A percentile compares a stretch with the other conserved stretches of the same genome.
Conservation (phyloP, 1,284 basidiomycete species). For the Cryptococcus sp. region DNA sequence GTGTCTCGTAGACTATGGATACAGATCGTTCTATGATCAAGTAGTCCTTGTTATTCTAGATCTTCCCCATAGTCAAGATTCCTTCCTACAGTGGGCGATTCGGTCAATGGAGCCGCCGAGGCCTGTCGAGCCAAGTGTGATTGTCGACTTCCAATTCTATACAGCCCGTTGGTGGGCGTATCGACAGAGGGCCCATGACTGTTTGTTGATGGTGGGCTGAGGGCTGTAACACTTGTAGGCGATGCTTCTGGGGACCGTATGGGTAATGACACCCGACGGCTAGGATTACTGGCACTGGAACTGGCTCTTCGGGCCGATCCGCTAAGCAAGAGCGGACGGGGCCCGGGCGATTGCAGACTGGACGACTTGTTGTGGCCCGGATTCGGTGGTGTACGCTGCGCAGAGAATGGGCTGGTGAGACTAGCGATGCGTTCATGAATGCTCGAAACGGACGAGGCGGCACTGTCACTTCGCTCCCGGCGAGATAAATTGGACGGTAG, state of each 20-base stretch:
- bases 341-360: slow-evolving; percentile 11
- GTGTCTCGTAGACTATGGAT: too few relatives aligned
- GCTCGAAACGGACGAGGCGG: slow-evolving; percentile 19
- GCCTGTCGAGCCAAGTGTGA: neutral
- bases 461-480: slow-evolving; percentile 17
- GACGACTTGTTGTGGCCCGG: neutral
- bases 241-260: neutral
- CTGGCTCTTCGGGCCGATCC: slow-evolving; percentile 22
- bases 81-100: too few relatives aligned
- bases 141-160: neutral
- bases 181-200: neutral
- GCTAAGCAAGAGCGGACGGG: slow-evolving; percentile 34
- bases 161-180: neutral
- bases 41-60: too few relatives aligned
- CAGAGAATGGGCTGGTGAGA: slow-evolving; percentile 21
- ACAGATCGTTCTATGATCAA: too few relatives aligned
- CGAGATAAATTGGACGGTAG: neutral
- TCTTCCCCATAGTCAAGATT: too few relatives aligned
- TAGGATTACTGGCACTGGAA: too few relatives aligned
- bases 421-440: slow-evolving; percentile 21
- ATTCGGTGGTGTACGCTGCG: slow-evolving; percentile 10
- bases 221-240: neutral
- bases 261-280: neutral
- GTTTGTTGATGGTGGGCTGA: neutral
- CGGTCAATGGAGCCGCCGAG: too few relatives aligned